Percentiles rank a stretch among this genome's conserved stretches.
phyloP scores from a whole-genome alignment of 805 yeast genomes.

The Priceomyces medius region DNA sequence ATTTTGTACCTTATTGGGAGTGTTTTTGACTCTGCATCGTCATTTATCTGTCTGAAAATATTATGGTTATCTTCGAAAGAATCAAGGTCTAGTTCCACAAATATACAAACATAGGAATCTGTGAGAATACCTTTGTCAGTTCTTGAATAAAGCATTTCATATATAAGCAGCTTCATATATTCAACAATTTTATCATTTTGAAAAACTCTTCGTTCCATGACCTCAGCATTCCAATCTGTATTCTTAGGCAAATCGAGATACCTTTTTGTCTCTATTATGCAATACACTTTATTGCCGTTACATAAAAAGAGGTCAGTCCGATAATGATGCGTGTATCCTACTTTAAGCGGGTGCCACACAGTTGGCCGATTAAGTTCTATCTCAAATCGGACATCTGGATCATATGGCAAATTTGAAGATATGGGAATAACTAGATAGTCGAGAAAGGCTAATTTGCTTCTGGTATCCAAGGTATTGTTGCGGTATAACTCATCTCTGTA shows the following conservation, averaged over 20 bases:
- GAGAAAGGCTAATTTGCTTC: not conserved
- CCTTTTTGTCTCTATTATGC: constrained; percentile 1
- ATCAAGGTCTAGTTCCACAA: constrained; percentile 4
- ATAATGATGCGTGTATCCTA: not conserved
- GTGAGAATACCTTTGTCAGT: not conserved
- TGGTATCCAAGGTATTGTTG: not conserved
- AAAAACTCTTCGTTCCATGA: not conserved
- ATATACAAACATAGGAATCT: not conserved
- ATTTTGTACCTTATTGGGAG: constrained; percentile 2
- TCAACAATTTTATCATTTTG: not conserved
- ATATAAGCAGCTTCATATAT: not conserved
- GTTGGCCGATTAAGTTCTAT: constrained; percentile 1
- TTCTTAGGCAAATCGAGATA: not conserved
- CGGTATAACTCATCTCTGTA: too few species aligned
- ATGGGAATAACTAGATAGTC: not conserved
- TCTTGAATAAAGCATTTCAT: not conserved
- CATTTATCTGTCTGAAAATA: not conserved
- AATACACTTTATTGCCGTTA: not conserved
- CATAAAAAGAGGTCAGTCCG: constrained; percentile 1
- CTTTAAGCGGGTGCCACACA: not conserved
- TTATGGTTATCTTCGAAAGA: not conserved
- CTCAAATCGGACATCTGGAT: not conserved
- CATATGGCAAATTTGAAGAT: not conserved
- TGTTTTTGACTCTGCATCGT: not conserved
- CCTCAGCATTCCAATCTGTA: not conserved